These are phyloP conservation scores for Rhodotorula mucilaginosa DNA, from an alignment of 1,284 basidiomycete genomes.

Conservation along the genomic window DNA sequence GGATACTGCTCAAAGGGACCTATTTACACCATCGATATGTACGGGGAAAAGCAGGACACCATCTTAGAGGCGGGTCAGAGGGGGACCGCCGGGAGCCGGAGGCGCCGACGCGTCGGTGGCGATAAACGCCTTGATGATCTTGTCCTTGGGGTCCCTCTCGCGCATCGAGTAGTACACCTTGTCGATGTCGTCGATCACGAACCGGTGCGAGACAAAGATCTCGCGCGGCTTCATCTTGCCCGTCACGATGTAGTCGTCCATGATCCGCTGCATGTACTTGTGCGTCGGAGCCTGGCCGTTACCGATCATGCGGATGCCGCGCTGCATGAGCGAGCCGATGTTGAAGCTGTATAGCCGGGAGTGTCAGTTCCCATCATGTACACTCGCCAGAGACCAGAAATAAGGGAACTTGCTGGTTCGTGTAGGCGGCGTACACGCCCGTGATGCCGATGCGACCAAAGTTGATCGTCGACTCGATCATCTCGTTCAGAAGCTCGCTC, in stretches of 20 bases:
- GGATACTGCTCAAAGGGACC: background rate
- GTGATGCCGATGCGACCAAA: slow-evolving; percentile 28
- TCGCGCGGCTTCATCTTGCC: slow-evolving; percentile 69
- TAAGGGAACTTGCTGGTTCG: slow-evolving; percentile 50
- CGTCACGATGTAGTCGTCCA: slow-evolving; percentile 60
- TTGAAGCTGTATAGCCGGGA: slow-evolving; percentile 54
- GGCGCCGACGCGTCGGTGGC: slow-evolving; percentile 43
- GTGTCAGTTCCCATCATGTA: background rate
- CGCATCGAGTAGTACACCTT: slow-evolving; percentile 40
- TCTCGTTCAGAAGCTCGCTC: slow-evolving; percentile 57
- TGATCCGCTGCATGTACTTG: slow-evolving; percentile 69
- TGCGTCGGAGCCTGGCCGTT: slow-evolving; percentile 56
- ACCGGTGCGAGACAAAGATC: slow-evolving; percentile 50
- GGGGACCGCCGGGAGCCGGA: slow-evolving; percentile 38
- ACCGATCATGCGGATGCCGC: slow-evolving; percentile 49
- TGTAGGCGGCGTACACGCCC: slow-evolving; percentile 55
- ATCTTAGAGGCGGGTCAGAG: slow-evolving; percentile 15
- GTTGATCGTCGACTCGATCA: slow-evolving; percentile 48
- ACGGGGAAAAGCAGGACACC: background rate
- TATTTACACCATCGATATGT: background rate
- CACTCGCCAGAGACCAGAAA: background rate
- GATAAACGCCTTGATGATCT: slow-evolving; percentile 41
- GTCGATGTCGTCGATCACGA: slow-evolving; percentile 44
- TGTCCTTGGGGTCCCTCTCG: slow-evolving; percentile 23
- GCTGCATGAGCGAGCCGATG: slow-evolving; percentile 75